Percentiles rank a stretch among this genome's conserved stretches.
Conservation (phyloP, 208 protist genomes). For the Acanthamoeba castellanii region DNA sequence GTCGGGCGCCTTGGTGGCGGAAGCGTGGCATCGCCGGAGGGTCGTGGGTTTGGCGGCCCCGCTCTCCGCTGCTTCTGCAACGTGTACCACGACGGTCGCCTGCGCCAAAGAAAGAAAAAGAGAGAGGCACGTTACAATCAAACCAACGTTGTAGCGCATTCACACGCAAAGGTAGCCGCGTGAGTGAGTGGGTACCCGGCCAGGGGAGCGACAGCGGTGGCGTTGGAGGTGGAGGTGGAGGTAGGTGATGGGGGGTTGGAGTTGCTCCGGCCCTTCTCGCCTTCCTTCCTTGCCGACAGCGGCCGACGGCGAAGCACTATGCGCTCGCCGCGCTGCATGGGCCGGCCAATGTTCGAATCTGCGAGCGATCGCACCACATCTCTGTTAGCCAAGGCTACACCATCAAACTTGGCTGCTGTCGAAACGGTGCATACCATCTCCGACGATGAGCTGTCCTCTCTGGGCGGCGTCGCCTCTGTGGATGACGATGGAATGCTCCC, state of each 20-base stretch:
- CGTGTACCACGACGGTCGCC: not conserved
- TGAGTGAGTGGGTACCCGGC: not conserved
- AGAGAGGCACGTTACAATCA: not conserved
- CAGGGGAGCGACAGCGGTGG: not conserved
- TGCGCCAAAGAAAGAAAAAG: not conserved
- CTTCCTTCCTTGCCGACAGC: not conserved
- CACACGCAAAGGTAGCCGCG: not conserved
- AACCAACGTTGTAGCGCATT: too few relatives aligned
- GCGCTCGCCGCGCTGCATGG: not conserved
- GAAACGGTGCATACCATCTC: too few relatives aligned
- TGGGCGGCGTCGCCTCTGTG: not conserved
- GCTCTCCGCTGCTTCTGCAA: slow-evolving; percentile 15
- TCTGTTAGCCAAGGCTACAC: not conserved
- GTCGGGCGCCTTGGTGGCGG: too few relatives aligned
- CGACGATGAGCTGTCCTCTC: not conserved
- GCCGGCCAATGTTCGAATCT: not conserved
- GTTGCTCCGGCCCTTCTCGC: not conserved
- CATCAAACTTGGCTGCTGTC: too few relatives aligned
- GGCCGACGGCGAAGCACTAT: not conserved
- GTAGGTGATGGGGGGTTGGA: not conserved
- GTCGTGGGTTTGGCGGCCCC: too few relatives aligned
- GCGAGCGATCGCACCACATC: not conserved
- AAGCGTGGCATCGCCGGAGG: too few relatives aligned
- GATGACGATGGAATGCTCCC: not conserved
- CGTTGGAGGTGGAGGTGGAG: too few relatives aligned